Evolutionary conservation across 1,284 basidiomycete species (phyloP), one percentile per base, ranked within the genome.

Genomic region (Ustilago curta): DNA sequence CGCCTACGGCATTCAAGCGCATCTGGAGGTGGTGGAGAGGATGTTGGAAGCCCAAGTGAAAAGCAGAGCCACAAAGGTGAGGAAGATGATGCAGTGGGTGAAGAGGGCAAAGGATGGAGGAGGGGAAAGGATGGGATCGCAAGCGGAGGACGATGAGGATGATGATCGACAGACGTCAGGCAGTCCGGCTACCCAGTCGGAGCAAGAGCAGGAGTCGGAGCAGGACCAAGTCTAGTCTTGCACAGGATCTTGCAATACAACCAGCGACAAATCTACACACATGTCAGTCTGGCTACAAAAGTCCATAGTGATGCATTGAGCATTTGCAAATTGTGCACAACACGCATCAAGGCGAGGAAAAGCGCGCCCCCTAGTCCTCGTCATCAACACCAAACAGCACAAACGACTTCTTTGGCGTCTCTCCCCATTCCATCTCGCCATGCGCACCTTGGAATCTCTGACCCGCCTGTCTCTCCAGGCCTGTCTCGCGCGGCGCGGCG

Each of bases 381-480:
- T 76, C 70, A n/a, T 69, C 67, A 8, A 79, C 56, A 8, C 67
- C 74, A 45, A 68, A 79, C 12, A 77, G 67, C 11, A 79, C 70
- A 43, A 67, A 67, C 9, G 65, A 60, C 51, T 74, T 73, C n/a
- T 70, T 70, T 7, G 77, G 77, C 16, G 74, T 54, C 3, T 66
- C 67, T n/a, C 77, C 74, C 77, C 77, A 79, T 32, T 77, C 77
- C 58, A 79, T 67, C 35, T 70, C 63, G 8, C 77, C 77, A 31
- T 79, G 77, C 3, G 74, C 77, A 21, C 74, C 71, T n/a, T 48
- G 44, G 58, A 67, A 69, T 18, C 27, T 45, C 52, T 71, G 63
- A n/a, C 72, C 63, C 9, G 50, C n/a, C n/a, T 47, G 59, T 31
- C 70, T 29, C 8, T 58, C 52, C 21, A 70, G 23, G 9, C 54